These are phyloP conservation scores for Cunninghamia lanceolata DNA, from an alignment of 75 land plant species.

Conservation along the genomic window DNA sequence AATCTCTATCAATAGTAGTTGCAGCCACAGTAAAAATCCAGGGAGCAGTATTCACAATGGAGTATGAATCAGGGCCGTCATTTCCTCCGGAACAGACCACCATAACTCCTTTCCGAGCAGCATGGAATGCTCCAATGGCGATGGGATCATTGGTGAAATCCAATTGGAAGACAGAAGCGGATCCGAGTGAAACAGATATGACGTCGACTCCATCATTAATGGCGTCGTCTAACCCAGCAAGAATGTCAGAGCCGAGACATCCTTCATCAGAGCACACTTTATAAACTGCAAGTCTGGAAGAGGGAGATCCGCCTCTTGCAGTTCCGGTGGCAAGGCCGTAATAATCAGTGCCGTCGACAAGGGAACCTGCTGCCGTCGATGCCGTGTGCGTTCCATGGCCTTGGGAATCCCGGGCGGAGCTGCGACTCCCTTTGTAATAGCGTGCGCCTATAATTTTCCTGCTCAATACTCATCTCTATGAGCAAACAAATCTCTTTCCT, in stretches of 20 bases:
- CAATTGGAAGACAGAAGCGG: conserved; percentile 17
- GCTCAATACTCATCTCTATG: conserved; percentile 3
- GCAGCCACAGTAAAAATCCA: conserved; percentile 83
- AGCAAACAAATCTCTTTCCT: not conserved
- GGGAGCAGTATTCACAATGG: conserved; percentile 62
- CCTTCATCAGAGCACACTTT: conserved; percentile 53
- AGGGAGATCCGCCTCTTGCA: conserved; percentile 76
- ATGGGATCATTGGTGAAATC: conserved; percentile 59
- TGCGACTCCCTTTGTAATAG: conserved; percentile 22
- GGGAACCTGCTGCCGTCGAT: conserved; percentile 61
- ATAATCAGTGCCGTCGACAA: conserved; percentile 35
- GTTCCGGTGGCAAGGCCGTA: conserved; percentile 66
- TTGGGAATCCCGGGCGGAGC: conserved; percentile 32
- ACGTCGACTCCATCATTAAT: conserved; percentile 80
- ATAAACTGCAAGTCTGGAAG: conserved; percentile 63
- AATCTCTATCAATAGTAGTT: conserved; percentile 62
- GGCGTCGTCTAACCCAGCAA: conserved; percentile 78
- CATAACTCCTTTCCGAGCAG: conserved; percentile 46
- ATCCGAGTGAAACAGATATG: conserved; percentile 64
- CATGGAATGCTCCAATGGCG: conserved; percentile 81
- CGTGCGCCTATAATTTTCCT: conserved; percentile 78
- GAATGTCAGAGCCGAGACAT: conserved; percentile 56
- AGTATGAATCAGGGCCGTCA: conserved; percentile 34
- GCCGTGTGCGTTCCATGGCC: conserved; percentile 83
- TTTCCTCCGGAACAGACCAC: conserved; percentile 82